These are phyloP conservation scores for Nakazawaea sp. DNA, from an alignment of 805 yeast species.

Conservation along the genomic window DNA sequence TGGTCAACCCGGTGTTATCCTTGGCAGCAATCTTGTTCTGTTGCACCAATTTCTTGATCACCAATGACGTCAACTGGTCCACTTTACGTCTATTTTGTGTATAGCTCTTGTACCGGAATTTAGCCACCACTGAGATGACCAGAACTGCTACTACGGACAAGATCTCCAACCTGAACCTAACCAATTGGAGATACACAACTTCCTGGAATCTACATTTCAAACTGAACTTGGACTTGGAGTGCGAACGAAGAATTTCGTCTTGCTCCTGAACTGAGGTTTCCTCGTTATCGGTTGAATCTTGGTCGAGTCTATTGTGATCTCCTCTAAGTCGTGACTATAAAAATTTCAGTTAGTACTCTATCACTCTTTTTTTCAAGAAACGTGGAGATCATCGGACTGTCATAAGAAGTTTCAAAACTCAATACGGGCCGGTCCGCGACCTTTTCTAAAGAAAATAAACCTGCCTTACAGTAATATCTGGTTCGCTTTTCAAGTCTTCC, in stretches of 20 bases:
- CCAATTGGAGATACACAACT: slow-evolving; percentile 32
- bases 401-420: neutral
- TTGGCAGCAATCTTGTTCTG: slow-evolving; percentile 30
- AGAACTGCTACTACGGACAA: neutral
- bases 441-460: slow-evolving; percentile 36
- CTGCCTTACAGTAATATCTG: slow-evolving; percentile 75
- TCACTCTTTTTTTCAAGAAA: too few species aligned
- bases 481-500: slow-evolving; percentile 53
- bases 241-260: slow-evolving; percentile 62
- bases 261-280: slow-evolving; percentile 31
- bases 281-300: slow-evolving; percentile 29
- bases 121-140: slow-evolving; percentile 6
- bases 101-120: slow-evolving; percentile 29
- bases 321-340: slow-evolving; percentile 17
- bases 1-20: slow-evolving; percentile 28
- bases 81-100: slow-evolving; percentile 33
- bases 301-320: slow-evolving; percentile 15
- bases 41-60: slow-evolving; percentile 41
- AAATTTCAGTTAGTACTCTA: too few species aligned
- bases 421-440: slow-evolving; percentile 14
- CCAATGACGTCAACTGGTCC: slow-evolving; percentile 38
- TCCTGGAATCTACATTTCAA: slow-evolving; percentile 50
- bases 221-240: slow-evolving; percentile 59
- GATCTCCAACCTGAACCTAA: slow-evolving; percentile 1
- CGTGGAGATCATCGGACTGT: neutral